Evolutionary conservation across 768 basidiomycete genomes (phyloP), one percentile per base, ranked within the genome.

Genomic region (Lactarius hengduanensis): DNA sequence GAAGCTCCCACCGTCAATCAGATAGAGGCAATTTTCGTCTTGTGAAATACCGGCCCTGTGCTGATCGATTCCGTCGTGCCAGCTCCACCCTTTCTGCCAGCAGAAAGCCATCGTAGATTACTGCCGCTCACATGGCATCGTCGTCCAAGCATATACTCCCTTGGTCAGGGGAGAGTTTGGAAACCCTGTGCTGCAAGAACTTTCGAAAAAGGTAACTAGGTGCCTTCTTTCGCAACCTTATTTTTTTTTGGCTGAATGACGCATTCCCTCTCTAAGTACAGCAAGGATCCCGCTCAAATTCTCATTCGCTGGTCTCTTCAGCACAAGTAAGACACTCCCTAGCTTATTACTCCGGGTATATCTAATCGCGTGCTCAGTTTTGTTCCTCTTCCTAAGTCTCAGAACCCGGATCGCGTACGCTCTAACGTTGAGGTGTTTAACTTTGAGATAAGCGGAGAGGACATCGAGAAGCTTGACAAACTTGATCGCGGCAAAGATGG

Each of bases 221-320:
- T 18, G 32, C 56, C 9, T 61, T 55, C 9, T 61, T 55, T n/a
- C 26, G 18, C 45, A 10, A 13, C 47, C n/a, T 56, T 65, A 18
- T 8, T 8, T 22, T 8, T 8, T 22, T 36, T 58, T 15, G 30
- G 3, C 36, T 26, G 64, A n/a, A 28, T 30, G 10, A 15, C 41
- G 26, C 36, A 16, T 55, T 50, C 38, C 10, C 36, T 9, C 36
- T 9, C 50, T 26, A 67, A 92, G 88, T 76, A 86, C 69, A 75
- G 76, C 50, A 84, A 85, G 62, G 84, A 87, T 50, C 83, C 84
- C 5, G 87, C 93, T 20, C 95, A 97, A 72, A 80, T 96, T 55
- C 82, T 97, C 18, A 78, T 97, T 63, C 85, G 96, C 28, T 97
- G 94, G 92, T 95, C 93, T 34, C 78, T 98, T 43, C 95, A 97